Evolutionary conservation across 2,329 filamentous ascomycete species (phyloP).

Genomic region (Aspergillus thermomutatus): DNA sequence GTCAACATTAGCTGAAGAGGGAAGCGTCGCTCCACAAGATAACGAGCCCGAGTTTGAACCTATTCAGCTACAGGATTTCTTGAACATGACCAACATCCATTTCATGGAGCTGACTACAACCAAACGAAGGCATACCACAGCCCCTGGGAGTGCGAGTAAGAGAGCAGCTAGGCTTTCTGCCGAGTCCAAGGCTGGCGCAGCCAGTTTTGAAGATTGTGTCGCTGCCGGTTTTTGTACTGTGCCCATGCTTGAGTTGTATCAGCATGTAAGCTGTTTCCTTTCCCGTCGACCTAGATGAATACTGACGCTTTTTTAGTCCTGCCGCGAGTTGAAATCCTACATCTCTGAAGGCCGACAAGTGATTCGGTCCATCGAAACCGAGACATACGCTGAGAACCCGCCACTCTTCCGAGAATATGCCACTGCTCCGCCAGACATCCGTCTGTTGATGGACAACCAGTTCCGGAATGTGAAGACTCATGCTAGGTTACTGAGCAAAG

Average conservation of each 20-base stretch:
- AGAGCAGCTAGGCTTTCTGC: constrained; percentile 21
- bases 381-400: constrained; percentile 87
- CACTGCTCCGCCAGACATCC: constrained; percentile 76
- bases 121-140: constrained; percentile 81
- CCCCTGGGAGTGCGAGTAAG: constrained; percentile 48
- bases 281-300: constrained; percentile 4
- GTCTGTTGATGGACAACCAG: constrained; percentile 86
- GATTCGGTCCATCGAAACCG: constrained; percentile 83
- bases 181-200: constrained; percentile 24
- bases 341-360: constrained; percentile 89
- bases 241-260: constrained; percentile 90
- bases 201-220: constrained; percentile 68
- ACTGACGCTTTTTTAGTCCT: constrained; percentile 55
- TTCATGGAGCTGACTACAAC: constrained; percentile 99
- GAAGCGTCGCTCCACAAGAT: constrained; percentile 45
- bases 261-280: constrained; percentile 61
- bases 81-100: constrained; percentile 92
- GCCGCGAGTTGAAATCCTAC: constrained; percentile 92
- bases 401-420: constrained; percentile 90
- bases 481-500: constrained; percentile 84
- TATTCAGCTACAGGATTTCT: constrained; percentile 85
- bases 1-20: constrained; percentile 41
- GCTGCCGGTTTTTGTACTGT: constrained; percentile 87
- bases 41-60: constrained; percentile 49
- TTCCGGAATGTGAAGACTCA: constrained; percentile 97